A percentile compares a stretch with the other conserved stretches of the same genome.
phyloP scores from a whole-genome alignment of 1,284 basidiomycete genomes.

The Sanghuangporus weigelae region DNA sequence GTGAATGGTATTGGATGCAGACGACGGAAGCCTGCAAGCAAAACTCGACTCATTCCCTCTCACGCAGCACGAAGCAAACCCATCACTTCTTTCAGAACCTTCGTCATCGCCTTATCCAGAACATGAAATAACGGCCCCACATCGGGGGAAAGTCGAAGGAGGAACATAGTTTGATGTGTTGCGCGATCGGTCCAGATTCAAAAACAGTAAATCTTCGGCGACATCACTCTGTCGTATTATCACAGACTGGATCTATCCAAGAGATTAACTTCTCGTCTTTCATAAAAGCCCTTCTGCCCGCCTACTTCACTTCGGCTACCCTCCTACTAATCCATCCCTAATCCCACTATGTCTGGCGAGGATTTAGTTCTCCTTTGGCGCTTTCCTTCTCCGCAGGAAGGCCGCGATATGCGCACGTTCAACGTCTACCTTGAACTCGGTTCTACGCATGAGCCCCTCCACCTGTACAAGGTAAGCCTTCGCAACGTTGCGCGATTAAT shows the following conservation, averaged over 20 bases:
- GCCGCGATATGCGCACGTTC: constrained; percentile 41
- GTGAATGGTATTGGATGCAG: not conserved
- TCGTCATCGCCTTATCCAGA: not conserved
- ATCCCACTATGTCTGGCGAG: constrained; percentile 15
- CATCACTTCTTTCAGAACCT: not conserved
- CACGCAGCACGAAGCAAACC: not conserved
- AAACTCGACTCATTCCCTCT: not conserved
- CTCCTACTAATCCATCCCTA: not conserved
- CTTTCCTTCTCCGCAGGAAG: constrained; percentile 29
- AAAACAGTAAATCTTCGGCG: not conserved
- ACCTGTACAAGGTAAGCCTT: constrained; percentile 42
- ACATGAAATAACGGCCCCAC: not conserved
- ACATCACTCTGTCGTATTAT: not conserved
- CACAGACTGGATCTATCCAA: not conserved
- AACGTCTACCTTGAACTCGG: constrained; percentile 34
- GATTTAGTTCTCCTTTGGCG: constrained; percentile 40
- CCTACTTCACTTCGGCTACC: not conserved
- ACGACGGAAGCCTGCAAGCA: not conserved
- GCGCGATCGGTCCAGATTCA: not conserved
- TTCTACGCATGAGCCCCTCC: constrained; percentile 28
- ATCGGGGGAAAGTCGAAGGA: not conserved
- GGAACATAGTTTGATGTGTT: not conserved
- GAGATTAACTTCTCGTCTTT: constrained; percentile 1
- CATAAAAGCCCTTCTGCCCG: not conserved
- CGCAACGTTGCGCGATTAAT: not conserved